phyloP scores from a whole-genome alignment of 345 rosid species.

The Corymbia maculata region DNA sequence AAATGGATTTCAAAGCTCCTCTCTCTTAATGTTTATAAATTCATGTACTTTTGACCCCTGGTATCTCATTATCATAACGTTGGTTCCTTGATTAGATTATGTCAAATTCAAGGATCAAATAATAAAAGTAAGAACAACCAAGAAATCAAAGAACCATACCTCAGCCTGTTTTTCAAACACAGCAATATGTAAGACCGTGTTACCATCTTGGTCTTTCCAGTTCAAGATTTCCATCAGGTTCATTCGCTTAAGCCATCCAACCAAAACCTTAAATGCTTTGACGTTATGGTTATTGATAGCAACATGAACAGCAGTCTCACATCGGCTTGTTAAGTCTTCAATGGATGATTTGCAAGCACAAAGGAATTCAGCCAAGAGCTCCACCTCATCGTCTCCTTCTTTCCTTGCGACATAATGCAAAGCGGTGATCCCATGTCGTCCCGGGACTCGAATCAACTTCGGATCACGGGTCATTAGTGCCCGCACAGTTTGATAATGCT shows the following conservation, averaged over 20 bases:
- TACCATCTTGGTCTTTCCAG: neutral
- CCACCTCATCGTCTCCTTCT: rapidly evolving
- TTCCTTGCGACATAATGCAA: neutral
- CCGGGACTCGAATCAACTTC: rapidly evolving
- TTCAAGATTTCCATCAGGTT: too few species aligned
- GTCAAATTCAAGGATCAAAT: neutral
- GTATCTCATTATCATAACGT: too few species aligned
- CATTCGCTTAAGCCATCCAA: neutral
- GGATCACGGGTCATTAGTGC: neutral
- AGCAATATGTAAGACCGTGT: neutral
- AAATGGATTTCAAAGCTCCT: too few species aligned
- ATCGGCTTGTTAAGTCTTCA: neutral
- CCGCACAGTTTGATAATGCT: neutral
- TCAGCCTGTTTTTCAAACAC: neutral
- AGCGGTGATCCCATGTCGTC: neutral
- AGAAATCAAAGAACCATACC: neutral
- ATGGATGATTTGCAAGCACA: neutral
- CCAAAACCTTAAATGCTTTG: neutral
- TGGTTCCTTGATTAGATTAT: neutral
- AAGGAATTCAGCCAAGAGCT: neutral
- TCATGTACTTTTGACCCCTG: too few species aligned
- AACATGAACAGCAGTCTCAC: neutral
- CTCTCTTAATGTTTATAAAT: too few species aligned
- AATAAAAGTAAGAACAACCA: neutral
- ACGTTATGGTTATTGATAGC: neutral